These are phyloP conservation scores for Dendrobium nobile DNA, from an alignment of 106 monocot species.

Conservation along the genomic window DNA sequence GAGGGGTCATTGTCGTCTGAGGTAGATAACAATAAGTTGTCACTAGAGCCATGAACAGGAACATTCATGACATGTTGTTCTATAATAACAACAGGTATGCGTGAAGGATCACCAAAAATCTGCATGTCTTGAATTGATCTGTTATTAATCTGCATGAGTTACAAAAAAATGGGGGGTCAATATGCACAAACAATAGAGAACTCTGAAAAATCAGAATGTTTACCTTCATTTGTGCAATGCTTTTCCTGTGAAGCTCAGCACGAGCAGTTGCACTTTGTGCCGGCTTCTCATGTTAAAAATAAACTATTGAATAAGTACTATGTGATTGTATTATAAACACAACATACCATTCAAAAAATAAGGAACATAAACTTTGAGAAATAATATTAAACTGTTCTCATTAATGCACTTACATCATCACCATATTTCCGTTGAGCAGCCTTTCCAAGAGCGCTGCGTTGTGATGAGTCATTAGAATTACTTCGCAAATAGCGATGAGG, in stretches of 20 bases:
- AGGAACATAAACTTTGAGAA: background rate
- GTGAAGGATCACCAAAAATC: conserved; percentile 86
- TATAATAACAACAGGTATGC: conserved; percentile 71
- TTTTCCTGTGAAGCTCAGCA: conserved; percentile 92
- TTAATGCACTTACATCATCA: conserved; percentile 55
- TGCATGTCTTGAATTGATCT: conserved; percentile 90
- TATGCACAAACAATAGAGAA: background rate
- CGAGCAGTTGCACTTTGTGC: conserved; percentile 55
- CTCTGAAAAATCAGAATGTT: background rate
- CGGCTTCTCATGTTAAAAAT: conserved; percentile 43
- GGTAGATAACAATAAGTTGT: conserved; percentile 21
- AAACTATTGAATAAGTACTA: conserved; percentile 7
- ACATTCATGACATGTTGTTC: conserved; percentile 81
- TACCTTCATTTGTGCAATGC: conserved; percentile 94
- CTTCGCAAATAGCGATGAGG: conserved; percentile 87
- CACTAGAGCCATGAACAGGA: conserved; percentile 38
- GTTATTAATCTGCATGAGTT: conserved; percentile 65
- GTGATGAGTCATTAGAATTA: conserved; percentile 53
- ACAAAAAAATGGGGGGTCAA: background rate
- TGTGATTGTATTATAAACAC: background rate
- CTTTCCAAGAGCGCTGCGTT: conserved; percentile 60
- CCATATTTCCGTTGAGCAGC: conserved; percentile 39
- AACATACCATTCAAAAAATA: background rate
- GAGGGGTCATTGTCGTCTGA: conserved; percentile 27
- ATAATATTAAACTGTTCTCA: background rate